A percentile compares a stretch with the other conserved stretches of the same genome.
Conservation (phyloP, 1,284 basidiomycete genomes). For the Puccinia novopanici region DNA sequence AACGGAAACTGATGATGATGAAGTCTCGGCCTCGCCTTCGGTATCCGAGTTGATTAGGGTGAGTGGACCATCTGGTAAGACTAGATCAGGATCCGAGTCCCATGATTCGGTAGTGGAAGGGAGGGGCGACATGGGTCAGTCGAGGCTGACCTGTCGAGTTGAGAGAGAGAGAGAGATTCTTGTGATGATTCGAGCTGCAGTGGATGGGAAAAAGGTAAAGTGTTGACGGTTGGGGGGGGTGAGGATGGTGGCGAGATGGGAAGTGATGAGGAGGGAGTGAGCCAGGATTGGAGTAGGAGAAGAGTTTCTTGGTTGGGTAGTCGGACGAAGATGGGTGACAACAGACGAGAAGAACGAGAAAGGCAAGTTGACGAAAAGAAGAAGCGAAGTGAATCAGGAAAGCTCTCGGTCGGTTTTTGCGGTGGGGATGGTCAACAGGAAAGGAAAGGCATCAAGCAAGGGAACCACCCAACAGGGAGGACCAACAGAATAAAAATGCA, state of each 20-base stretch:
- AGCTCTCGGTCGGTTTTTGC: background rate
- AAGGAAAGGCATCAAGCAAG: background rate
- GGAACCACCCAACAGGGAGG: no score
- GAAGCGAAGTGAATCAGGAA: background rate
- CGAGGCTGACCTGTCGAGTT: background rate
- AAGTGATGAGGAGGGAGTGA: background rate
- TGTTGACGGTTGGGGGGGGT: background rate
- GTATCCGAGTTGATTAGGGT: conserved; percentile 45
- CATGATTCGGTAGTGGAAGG: conserved; percentile 45
- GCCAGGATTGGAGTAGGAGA: background rate
- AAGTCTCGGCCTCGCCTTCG: conserved; percentile 36
- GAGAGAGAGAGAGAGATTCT: background rate
- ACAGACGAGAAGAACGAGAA: background rate
- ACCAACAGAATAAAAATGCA: no score
- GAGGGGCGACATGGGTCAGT: conserved; percentile 5
- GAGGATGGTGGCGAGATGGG: background rate
- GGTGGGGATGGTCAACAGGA: background rate
- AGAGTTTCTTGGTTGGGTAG: background rate
- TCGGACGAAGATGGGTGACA: no score
- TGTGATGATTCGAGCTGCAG: background rate
- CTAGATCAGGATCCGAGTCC: conserved; percentile 47
- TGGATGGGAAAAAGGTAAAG: background rate
- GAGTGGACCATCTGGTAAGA: conserved; percentile 47
- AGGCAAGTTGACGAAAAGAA: background rate
- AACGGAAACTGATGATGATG: conserved; percentile 23